Base-by-base conservation (phyloP, 139 green algal genomes). In the Closterium sp. region DNA sequence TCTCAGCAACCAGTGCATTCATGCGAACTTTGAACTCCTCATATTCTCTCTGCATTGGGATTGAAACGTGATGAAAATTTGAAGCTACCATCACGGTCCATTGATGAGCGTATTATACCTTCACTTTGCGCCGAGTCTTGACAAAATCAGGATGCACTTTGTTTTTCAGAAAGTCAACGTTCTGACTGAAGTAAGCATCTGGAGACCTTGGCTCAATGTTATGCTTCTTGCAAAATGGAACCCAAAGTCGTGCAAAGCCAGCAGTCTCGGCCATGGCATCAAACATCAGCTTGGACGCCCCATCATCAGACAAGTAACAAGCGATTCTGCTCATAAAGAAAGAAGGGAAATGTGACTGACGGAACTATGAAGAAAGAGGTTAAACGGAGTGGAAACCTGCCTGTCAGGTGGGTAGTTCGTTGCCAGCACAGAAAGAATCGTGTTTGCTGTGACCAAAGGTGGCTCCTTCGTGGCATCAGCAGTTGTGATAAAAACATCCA, bases 11-110 rank as follows among this genome's bases (percentile, higher is more conserved):
- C 10, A 95, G 29, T 21, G 30, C 27, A 91, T 93, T 93, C n/a
- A 95, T 50, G 11, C 92, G 21, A 28, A 95, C 89, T 85, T 95
- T 95, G 90, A 95, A 95, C 84, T 95, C 92, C 79, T 95, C 92
- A 79, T 89, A 95, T 34, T 91, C 89, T 24, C 86, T 62, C 92
- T 94, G 70, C 42, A 31, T 19, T 70, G 45, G 45, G 1, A 22
- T 17, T 19, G 10, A 17, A 70, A 70, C 10, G 10, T 70, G 45
- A 70, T 17, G 10, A 70, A 70, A 17, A 17, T 22, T 22, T 9
- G 45, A 70, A 70, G 45, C 10, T 70, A 70, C 45, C 11, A 70
- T 70, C 11, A 70, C 10, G 45, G 45, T 70, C 10, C 45, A 1
- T 87, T 4, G 31, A 30, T 87, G 84, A 87, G 84, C n/a, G 19